Conservation (phyloP, 169 alveolate species). For the Cryptosporidium ubiquitum region DNA sequence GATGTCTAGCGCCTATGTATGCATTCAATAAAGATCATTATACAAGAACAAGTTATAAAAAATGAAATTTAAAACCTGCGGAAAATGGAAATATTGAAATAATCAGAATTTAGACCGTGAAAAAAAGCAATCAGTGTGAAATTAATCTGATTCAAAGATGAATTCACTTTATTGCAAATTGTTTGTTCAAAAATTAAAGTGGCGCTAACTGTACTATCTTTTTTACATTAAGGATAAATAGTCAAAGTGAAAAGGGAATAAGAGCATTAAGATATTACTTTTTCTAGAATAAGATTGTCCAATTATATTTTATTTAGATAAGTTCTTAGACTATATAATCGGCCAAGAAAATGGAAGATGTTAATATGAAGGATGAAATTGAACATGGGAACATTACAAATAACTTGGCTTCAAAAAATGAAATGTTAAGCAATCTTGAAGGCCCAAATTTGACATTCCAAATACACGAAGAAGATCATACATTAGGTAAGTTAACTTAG, state of each 20-base stretch:
- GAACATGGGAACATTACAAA: not conserved
- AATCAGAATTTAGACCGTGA: too few species aligned
- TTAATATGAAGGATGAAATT: conserved; percentile 14
- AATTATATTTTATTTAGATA: not conserved
- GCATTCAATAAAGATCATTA: not conserved
- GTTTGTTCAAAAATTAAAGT: too few species aligned
- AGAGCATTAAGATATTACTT: not conserved
- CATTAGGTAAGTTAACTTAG: conserved; percentile 41
- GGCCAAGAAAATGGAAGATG: conserved; percentile 4
- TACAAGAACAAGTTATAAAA: not conserved
- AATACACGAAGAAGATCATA: conserved; percentile 71
- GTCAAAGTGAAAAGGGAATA: not conserved
- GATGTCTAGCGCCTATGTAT: not conserved
- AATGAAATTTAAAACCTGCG: not conserved
- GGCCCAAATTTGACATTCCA: conserved; percentile 64
- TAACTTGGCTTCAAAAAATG: conserved; percentile 11
- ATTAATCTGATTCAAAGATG: too few species aligned
- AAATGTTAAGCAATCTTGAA: conserved; percentile 63
- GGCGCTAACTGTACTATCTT: not conserved
- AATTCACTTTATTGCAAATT: too few species aligned
- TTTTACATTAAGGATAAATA: not conserved
- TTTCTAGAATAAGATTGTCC: not conserved
- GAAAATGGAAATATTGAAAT: too few species aligned
- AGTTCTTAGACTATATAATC: not conserved
- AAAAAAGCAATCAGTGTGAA: not conserved